Evolutionary conservation across 208 protist species (phyloP), one percentile per base, ranked within the genome.

Genomic region (Trypanosoma rangeli): DNA sequence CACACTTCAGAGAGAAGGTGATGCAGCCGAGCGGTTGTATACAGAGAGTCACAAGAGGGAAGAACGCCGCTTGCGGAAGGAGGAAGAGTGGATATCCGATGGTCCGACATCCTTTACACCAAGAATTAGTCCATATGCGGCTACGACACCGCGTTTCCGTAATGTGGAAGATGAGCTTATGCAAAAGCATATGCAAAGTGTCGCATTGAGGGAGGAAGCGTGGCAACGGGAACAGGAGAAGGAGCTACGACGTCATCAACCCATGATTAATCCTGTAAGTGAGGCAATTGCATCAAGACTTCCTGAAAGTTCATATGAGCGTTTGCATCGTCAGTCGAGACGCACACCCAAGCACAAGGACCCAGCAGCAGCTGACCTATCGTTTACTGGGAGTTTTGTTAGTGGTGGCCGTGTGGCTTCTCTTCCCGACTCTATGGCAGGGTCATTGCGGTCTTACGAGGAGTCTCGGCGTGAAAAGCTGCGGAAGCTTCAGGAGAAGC

Each of bases 231-330:
- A 76, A 46, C 46, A 62, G 12, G 68, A 60, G 64, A 55, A 59
- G 18, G 73, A 70, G 58, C 57, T 48, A 33, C 31, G 35, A 3
- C 53, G 62, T 3, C 81, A 88, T 56, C 73, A 78, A n/a, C 86
- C 86, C 13, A 71, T 70, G 28, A 90, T 92, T 48, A 83, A 91
- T 78, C 80, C 83, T 0, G 85, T 92, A 18, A 90, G 84, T 60
- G 86, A 85, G 12, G 85, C 79, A 5, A 90, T 93, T 55, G 87
- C 87, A 18, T 64, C 70, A 31, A 60, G 69, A 18, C 71, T 90
- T 37, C 83, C 81, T 7, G 70, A 85, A 60, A 84, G 81, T 18
- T 44, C 83, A 24, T 74, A 68, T 64, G 80, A 93, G 46, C 80
- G 87, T 10, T 70, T 93, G 12, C 82, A 70, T 37, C 29, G 52